Evolutionary conservation across 345 rosid species (phyloP).

Genomic region (Excoecaria agallocha): DNA sequence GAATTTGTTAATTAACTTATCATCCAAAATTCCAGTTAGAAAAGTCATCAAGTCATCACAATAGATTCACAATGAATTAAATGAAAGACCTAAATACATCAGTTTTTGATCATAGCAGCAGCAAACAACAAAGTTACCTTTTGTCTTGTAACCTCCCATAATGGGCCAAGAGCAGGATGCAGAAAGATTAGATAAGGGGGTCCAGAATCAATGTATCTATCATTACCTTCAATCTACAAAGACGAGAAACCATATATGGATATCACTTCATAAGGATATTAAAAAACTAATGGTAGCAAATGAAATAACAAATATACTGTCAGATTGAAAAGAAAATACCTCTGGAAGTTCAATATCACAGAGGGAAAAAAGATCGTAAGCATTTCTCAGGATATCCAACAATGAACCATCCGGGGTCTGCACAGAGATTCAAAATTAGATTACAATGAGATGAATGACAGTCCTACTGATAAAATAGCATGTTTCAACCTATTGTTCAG

Average conservation of each 20-base stretch:
- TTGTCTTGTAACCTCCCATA: too few relatives aligned
- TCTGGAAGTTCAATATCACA: constrained; percentile 68
- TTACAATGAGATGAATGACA: constrained; percentile 14
- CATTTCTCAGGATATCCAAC: constrained; percentile 80
- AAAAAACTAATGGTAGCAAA: background rate
- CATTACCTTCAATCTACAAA: constrained; percentile 61
- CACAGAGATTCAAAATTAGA: constrained; percentile 21
- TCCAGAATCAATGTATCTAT: constrained; percentile 55
- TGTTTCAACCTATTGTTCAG: background rate
- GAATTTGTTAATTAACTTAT: too few relatives aligned
- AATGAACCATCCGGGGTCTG: constrained; percentile 97
- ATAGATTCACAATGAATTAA: background rate
- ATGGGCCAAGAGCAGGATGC: constrained; percentile 96
- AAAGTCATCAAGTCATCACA: background rate
- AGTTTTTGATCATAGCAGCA: constrained; percentile 4
- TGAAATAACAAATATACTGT: background rate
- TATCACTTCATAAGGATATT: constrained; percentile 17
- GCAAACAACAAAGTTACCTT: too few relatives aligned
- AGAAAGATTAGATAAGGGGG: constrained; percentile 89
- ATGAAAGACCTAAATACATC: background rate
- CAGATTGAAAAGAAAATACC: constrained; percentile 38
- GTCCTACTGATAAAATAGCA: background rate
- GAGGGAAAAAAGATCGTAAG: constrained; percentile 70
- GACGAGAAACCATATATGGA: constrained; percentile 9
- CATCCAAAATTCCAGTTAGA: background rate